Conservation (phyloP, 139 green algal species). For the Micromonas pusilla region DNA sequence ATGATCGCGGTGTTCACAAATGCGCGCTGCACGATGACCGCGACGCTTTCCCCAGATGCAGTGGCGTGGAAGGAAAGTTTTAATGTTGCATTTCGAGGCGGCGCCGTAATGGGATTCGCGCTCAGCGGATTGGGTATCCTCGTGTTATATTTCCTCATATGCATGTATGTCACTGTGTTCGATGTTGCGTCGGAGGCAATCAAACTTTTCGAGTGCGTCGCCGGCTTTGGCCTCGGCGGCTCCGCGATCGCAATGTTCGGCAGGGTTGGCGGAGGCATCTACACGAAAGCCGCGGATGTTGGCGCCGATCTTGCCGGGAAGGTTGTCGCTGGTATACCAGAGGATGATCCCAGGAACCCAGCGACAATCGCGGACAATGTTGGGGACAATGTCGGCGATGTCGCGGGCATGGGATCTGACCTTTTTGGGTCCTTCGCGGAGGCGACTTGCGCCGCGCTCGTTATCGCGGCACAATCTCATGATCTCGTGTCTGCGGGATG, state of each 20-base stretch:
- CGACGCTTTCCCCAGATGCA: constrained; percentile 62
- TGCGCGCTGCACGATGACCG: constrained; percentile 79
- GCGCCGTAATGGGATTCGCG: constrained; percentile 96
- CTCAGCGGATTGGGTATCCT: constrained; percentile 79
- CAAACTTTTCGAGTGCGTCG: constrained; percentile 87
- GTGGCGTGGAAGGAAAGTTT: constrained; percentile 26
- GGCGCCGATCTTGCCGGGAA: constrained; percentile 95
- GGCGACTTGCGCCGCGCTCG: constrained; percentile 89
- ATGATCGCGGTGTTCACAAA: constrained; percentile 93
- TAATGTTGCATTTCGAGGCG: constrained; percentile 77
- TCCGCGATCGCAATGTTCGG: constrained; percentile 93
- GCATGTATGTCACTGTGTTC: constrained; percentile 22
- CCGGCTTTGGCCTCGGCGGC: constrained; percentile 89
- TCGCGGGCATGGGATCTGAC: constrained; percentile 94
- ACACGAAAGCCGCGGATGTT: constrained; percentile 95
- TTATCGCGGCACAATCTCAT: constrained; percentile 69
- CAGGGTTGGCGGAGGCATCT: constrained; percentile 89
- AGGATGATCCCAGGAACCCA: constrained; percentile 98
- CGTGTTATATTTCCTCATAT: constrained; percentile 75
- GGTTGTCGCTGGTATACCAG: constrained; percentile 79
- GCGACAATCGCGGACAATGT: constrained; percentile 98
- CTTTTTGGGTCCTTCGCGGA: constrained; percentile 96
- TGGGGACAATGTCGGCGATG: constrained; percentile 96
- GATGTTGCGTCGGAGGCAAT: constrained; percentile 74
- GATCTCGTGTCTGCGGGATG: constrained; percentile 49